phyloP scores from a whole-genome alignment of 352 stramenopile genomes.

The Globisporangium spinosum region DNA sequence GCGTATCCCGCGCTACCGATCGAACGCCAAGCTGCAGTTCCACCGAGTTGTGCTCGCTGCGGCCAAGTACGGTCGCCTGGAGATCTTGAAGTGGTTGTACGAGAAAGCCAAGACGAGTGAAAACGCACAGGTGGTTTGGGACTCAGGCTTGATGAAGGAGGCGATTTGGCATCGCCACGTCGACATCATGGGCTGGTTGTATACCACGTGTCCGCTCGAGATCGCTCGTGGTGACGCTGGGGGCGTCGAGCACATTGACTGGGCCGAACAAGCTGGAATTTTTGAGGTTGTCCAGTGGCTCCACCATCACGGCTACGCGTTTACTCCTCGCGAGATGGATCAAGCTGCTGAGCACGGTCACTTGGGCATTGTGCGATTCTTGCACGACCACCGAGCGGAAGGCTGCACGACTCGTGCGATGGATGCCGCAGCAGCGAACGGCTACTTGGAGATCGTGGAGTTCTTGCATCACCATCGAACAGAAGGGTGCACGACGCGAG shows the following conservation, averaged over 20 bases:
- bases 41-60: constrained; percentile 10
- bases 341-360: constrained; percentile 11
- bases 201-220: not conserved
- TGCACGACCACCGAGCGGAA: constrained; percentile 1
- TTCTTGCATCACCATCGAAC: constrained; percentile 7
- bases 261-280: not conserved
- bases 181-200: constrained; percentile 9
- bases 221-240: not conserved
- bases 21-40: constrained; percentile 12
- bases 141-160: constrained; percentile 6
- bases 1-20: not conserved
- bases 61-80: constrained; percentile 5
- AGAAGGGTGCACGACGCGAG: constrained; percentile 9
- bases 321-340: constrained; percentile 10
- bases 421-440: constrained; percentile 5
- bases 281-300: constrained; percentile 6
- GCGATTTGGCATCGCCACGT: constrained; percentile 15
- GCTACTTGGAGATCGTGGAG: not conserved
- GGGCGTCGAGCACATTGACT: constrained; percentile 11
- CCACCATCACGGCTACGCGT: not conserved
- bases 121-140: not conserved
- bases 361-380: constrained; percentile 1
- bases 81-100: constrained; percentile 9
- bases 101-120: not conserved
- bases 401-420: constrained; percentile 11